These are phyloP conservation scores for Aspergillus coremiiformis DNA, from an alignment of 495 filamentous ascomycete species.

Conservation along the genomic window DNA sequence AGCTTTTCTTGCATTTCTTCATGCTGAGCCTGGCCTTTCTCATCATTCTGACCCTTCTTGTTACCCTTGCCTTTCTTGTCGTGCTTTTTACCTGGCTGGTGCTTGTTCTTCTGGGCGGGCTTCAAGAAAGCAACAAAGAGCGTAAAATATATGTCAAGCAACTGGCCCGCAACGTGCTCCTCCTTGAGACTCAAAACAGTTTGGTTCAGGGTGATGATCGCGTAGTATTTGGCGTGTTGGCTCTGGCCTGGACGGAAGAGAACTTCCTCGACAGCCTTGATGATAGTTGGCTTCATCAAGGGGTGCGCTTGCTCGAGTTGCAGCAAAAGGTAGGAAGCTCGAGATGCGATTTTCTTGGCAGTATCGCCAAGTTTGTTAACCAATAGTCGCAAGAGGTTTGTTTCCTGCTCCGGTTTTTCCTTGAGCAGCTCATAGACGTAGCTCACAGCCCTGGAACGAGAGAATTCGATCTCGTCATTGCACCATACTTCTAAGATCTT, in stretches of 20 bases:
- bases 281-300: conserved; percentile 82
- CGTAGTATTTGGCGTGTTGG: conserved; percentile 86
- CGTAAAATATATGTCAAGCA: conserved; percentile 85
- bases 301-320: conserved; percentile 84
- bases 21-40: conserved; percentile 45
- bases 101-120: conserved; percentile 34
- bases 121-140: conserved; percentile 74
- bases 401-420: conserved; percentile 95
- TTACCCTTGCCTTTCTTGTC: conserved; percentile 19
- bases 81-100: conserved; percentile 19
- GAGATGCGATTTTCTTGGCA: conserved; percentile 87
- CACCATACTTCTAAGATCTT: conserved; percentile 87
- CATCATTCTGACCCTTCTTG: conserved; percentile 40
- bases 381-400: conserved; percentile 80
- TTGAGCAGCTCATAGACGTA: conserved; percentile 84
- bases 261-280: conserved; percentile 79
- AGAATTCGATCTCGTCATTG: conserved; percentile 88
- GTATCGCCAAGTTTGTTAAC: conserved; percentile 95
- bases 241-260: conserved; percentile 82
- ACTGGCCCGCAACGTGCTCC: conserved; percentile 67
- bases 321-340: conserved; percentile 84
- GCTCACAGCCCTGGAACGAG: conserved; percentile 73
- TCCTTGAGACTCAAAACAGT: conserved; percentile 82
- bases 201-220: conserved; percentile 93
- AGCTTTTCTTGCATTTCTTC: conserved; percentile 81